phyloP scores from a whole-genome alignment of 1,284 basidiomycete species.

The Inonotus obliquus region DNA sequence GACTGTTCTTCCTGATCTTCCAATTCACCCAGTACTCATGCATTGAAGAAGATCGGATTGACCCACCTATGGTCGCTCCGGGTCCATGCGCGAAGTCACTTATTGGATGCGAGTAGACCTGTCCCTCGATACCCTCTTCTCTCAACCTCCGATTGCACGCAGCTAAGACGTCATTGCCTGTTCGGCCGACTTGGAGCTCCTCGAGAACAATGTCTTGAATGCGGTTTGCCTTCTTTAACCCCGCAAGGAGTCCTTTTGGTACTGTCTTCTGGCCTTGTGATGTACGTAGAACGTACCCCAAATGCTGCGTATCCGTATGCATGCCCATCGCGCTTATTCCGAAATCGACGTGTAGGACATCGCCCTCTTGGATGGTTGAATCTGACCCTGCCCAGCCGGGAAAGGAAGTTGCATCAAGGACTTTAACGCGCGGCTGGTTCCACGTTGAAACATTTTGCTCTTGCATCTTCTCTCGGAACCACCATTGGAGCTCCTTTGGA shows the following conservation, averaged over 20 bases:
- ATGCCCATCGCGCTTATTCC: conserved; percentile 49
- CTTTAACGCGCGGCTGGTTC: conserved; percentile 48
- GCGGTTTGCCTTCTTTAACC: conserved; percentile 42
- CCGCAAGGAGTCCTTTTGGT: conserved; percentile 39
- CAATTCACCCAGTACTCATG: background rate
- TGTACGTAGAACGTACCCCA: conserved; percentile 48
- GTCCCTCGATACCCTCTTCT: conserved; percentile 40
- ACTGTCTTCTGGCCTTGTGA: conserved; percentile 36
- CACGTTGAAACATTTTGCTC: conserved; percentile 44
- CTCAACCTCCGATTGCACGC: conserved; percentile 39
- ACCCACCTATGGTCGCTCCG: conserved; percentile 44
- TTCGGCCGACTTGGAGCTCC: conserved; percentile 41
- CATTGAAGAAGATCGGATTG: background rate
- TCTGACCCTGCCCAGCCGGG: conserved; percentile 43
- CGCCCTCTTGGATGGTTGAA: conserved; percentile 39
- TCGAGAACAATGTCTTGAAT: conserved; percentile 47
- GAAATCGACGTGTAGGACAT: conserved; percentile 51
- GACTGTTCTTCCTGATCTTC: background rate
- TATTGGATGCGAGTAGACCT: conserved; percentile 50
- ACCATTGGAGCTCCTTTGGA: conserved; percentile 49
- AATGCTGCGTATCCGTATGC: conserved; percentile 54
- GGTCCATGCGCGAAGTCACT: conserved; percentile 55
- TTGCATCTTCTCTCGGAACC: conserved; percentile 51
- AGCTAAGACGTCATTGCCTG: conserved; percentile 44
- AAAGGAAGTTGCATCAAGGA: conserved; percentile 39